phyloP scores from a whole-genome alignment of 2,329 filamentous ascomycete species.

The Exophiala spinifera region DNA sequence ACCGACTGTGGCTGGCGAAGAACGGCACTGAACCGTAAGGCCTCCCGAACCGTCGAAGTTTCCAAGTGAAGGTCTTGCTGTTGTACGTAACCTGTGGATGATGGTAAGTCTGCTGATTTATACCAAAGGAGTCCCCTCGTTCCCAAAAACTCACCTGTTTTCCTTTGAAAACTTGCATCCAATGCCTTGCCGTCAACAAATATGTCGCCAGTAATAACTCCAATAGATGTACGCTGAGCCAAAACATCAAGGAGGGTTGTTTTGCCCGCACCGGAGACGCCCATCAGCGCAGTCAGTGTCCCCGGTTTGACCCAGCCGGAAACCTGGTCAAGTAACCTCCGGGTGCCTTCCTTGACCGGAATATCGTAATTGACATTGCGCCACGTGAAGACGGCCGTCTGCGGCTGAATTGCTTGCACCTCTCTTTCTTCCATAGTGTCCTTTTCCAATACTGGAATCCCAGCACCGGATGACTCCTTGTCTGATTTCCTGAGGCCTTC shows the following conservation, averaged over 20 bases:
- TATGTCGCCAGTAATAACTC: constrained; percentile 64
- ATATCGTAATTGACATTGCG: constrained; percentile 55
- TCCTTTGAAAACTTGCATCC: constrained; percentile 64
- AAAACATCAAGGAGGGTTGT: constrained; percentile 69
- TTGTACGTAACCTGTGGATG: constrained; percentile 62
- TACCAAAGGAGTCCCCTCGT: too few species aligned
- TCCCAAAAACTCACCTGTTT: constrained; percentile 49
- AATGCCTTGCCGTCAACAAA: constrained; percentile 55
- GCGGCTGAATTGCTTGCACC: constrained; percentile 40
- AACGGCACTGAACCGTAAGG: constrained; percentile 76
- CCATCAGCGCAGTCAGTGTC: constrained; percentile 56
- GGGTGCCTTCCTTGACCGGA: constrained; percentile 63
- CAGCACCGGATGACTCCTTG: constrained; percentile 44
- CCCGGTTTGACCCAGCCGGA: constrained; percentile 56
- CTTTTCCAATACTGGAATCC: constrained; percentile 17
- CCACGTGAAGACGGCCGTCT: constrained; percentile 48
- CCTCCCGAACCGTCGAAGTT: constrained; percentile 65
- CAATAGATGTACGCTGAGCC: constrained; percentile 54
- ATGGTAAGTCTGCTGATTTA: not conserved
- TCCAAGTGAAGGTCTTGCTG: constrained; percentile 65
- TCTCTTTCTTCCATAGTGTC: constrained; percentile 1
- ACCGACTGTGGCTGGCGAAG: constrained; percentile 76
- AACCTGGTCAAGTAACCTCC: constrained; percentile 53
- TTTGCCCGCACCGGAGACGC: constrained; percentile 65
- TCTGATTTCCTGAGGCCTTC: constrained; percentile 43